These are phyloP conservation scores for Lichtheimia ramosa DNA, from an alignment of 371 early-diverging fungal species.

Conservation along the genomic window DNA sequence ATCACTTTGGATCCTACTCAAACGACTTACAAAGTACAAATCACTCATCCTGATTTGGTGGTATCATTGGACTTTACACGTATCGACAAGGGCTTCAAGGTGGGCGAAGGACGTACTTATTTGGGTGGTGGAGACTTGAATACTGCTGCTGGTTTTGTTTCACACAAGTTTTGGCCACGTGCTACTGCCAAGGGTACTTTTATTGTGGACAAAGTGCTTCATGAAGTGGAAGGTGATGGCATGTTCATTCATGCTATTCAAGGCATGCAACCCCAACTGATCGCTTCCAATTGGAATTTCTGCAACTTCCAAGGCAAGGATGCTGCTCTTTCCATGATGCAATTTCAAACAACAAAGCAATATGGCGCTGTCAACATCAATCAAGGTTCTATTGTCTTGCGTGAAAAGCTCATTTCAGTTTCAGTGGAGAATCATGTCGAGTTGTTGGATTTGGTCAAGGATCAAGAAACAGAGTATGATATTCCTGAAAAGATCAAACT, in stretches of 20 bases:
- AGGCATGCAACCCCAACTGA: conserved; percentile 83
- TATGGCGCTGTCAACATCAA: conserved; percentile 70
- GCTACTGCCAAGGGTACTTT: conserved; percentile 72
- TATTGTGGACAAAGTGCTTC: conserved; percentile 63
- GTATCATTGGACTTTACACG: conserved; percentile 68
- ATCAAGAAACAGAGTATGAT: conserved; percentile 77
- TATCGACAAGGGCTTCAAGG: conserved; percentile 74
- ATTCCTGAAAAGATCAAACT: conserved; percentile 73
- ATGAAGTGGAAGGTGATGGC: conserved; percentile 71
- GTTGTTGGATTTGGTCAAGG: conserved; percentile 50
- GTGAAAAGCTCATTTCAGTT: conserved; percentile 69
- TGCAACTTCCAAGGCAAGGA: conserved; percentile 64
- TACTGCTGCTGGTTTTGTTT: conserved; percentile 56
- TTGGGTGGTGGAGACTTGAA: conserved; percentile 59
- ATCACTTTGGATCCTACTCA: conserved; percentile 58
- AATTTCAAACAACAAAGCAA: conserved; percentile 84
- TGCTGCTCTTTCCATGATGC: conserved; percentile 73
- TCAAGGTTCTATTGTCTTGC: conserved; percentile 73
- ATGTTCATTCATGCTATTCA: conserved; percentile 84
- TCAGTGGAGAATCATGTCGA: conserved; percentile 72
- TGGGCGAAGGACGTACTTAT: conserved; percentile 78
- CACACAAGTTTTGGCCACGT: conserved; percentile 83
- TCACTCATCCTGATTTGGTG: conserved; percentile 64
- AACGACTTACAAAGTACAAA: conserved; percentile 50
- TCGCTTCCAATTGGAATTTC: conserved; percentile 85